phyloP scores from a whole-genome alignment of 768 basidiomycete species.

The Amyloporia xantha region DNA sequence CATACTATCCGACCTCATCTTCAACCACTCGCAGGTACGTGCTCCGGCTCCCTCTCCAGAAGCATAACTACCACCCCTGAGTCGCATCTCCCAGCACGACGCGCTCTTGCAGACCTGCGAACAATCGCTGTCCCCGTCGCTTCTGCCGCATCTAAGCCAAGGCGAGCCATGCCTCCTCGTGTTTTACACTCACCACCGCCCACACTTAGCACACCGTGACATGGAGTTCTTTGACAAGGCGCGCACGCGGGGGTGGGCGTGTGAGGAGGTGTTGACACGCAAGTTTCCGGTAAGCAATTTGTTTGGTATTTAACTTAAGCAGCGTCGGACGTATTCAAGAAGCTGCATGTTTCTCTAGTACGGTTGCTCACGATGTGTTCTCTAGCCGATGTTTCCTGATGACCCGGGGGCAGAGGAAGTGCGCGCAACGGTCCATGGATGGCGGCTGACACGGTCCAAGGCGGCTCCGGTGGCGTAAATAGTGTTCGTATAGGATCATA shows the following conservation, averaged over 20 bases:
- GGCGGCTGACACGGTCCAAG: conserved; percentile 56
- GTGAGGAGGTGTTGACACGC: conserved; percentile 60
- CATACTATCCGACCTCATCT: conserved; percentile 88
- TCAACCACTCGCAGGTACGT: conserved; percentile 86
- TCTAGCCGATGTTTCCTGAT: conserved; percentile 84
- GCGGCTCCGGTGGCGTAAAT: too few relatives aligned
- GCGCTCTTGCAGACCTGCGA: conserved; percentile 75
- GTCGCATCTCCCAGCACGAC: conserved; percentile 50
- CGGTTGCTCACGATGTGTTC: not conserved
- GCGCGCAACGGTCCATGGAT: conserved; percentile 81
- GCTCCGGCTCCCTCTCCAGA: not conserved
- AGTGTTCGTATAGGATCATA: too few relatives aligned
- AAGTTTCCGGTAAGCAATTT: conserved; percentile 46
- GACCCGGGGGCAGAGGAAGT: conserved; percentile 76
- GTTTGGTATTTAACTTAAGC: too few relatives aligned
- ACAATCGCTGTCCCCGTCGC: conserved; percentile 18
- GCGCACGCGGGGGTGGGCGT: conserved; percentile 56
- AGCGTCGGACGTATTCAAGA: too few relatives aligned
- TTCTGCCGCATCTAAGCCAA: not conserved
- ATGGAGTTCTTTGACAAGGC: conserved; percentile 77
- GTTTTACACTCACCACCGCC: conserved; percentile 87
- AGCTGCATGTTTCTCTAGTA: conserved; percentile 20
- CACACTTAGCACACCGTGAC: conserved; percentile 76
- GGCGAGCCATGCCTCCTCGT: conserved; percentile 50
- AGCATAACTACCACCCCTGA: not conserved